phyloP scores from a whole-genome alignment of 495 filamentous ascomycete species.

The Lasiosphaeria hispida region DNA sequence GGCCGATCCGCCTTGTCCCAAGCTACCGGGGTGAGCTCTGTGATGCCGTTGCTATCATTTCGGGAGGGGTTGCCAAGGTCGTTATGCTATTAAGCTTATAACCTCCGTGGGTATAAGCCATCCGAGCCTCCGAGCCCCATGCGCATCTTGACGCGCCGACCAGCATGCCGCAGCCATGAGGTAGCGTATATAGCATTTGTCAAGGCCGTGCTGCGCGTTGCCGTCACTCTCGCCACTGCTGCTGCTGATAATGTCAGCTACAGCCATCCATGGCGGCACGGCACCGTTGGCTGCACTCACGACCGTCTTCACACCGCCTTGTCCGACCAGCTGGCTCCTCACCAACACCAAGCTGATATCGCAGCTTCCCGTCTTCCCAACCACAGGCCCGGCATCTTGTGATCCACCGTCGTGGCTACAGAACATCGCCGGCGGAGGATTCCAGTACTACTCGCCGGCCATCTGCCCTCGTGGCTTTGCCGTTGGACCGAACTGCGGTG shows the following conservation, averaged over 20 bases:
- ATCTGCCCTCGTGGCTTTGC: slow-evolving; percentile 41
- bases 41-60: too few species aligned
- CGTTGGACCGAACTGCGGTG: slow-evolving; percentile 32
- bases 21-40: slow-evolving; percentile 1
- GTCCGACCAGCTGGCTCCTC: slow-evolving; percentile 38
- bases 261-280: slow-evolving; percentile 23
- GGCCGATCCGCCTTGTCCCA: slow-evolving; percentile 10
- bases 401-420: slow-evolving; percentile 36
- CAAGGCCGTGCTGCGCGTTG: too few species aligned
- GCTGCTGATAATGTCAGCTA: neutral
- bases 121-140: too few species aligned
- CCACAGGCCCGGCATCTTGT: slow-evolving; percentile 32
- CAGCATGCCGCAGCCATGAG: too few species aligned
- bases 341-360: slow-evolving; percentile 38
- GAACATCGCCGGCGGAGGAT: slow-evolving; percentile 34
- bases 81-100: too few species aligned
- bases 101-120: too few species aligned
- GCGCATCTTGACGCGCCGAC: too few species aligned
- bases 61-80: too few species aligned
- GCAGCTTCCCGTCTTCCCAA: slow-evolving; percentile 40
- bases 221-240: too few species aligned
- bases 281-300: slow-evolving; percentile 38
- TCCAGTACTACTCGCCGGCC: slow-evolving; percentile 43
- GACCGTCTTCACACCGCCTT: slow-evolving; percentile 41
- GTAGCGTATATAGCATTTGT: too few species aligned